Conservation (phyloP, 257 asterid species). For the Solanum arcanum region DNA sequence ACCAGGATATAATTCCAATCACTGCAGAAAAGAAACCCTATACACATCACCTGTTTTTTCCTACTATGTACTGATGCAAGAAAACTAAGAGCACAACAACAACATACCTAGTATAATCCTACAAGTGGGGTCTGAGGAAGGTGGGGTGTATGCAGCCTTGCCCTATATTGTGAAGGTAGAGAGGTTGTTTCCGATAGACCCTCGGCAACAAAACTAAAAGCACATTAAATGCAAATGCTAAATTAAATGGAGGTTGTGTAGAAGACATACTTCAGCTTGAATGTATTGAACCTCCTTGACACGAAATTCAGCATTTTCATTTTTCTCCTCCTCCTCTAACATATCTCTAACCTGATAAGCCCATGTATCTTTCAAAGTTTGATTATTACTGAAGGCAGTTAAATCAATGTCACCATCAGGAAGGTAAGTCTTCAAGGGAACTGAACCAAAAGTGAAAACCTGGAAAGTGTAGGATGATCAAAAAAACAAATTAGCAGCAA, state of each 20-base stretch:
- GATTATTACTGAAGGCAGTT: conserved; percentile 41
- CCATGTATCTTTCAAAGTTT: conserved; percentile 14
- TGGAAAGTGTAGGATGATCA: conserved; percentile 6
- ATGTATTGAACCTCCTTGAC: conserved; percentile 21
- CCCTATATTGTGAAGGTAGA: not conserved
- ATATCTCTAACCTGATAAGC: conserved; percentile 15
- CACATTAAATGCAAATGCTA: not conserved
- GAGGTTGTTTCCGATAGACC: not conserved
- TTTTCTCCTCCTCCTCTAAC: conserved; percentile 15
- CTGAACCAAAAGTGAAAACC: conserved; percentile 73
- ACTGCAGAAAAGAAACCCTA: not conserved
- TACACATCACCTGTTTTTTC: not conserved
- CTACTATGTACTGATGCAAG: not conserved
- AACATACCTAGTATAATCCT: not conserved
- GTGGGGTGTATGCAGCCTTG: not conserved
- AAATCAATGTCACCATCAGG: conserved; percentile 77
- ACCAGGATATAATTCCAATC: not conserved
- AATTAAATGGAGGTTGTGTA: not conserved
- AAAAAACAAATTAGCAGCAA: not conserved
- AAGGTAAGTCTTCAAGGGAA: conserved; percentile 64
- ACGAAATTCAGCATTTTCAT: conserved; percentile 12
- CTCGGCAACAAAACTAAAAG: not conserved
- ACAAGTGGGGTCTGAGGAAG: not conserved
- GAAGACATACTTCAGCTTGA: conserved; percentile 16
- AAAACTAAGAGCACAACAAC: not conserved